Evolutionary conservation across 441 rosid genomes (phyloP).

Genomic region (Gossypium aridum): DNA sequence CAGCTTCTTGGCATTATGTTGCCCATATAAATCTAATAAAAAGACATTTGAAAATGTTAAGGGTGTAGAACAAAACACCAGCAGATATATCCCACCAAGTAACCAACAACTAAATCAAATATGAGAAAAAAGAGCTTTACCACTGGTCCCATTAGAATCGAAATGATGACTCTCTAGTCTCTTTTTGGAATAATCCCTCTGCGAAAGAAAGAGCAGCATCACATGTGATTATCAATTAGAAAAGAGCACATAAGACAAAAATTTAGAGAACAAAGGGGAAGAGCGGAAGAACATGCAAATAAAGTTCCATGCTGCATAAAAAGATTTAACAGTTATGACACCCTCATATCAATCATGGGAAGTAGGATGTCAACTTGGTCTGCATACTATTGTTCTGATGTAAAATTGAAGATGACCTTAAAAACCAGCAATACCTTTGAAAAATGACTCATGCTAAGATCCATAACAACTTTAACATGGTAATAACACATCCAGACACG

Average conservation of each 20-base stretch:
- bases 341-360: neutral
- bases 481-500: neutral
- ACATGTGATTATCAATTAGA: neutral
- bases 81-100: constrained; percentile 2
- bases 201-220: constrained; percentile 21
- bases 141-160: constrained; percentile 72
- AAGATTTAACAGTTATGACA: neutral
- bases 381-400: neutral
- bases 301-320: constrained; percentile 1
- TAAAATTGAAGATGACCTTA: neutral
- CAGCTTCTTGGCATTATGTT: constrained; percentile 67
- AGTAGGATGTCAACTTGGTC: neutral
- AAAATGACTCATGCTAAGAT: constrained; percentile 3
- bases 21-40: constrained; percentile 62
- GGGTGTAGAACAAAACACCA: too few relatives aligned
- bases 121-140: constrained; percentile 22
- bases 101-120: neutral
- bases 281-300: neutral
- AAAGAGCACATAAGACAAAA: neutral
- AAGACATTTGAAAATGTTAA: constrained; percentile 10
- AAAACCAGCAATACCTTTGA: neutral
- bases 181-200: constrained; percentile 80
- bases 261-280: neutral
- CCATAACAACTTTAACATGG: neutral
- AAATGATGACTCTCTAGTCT: constrained; percentile 66